Percentiles rank a stretch among this genome's conserved stretches.
Evolutionary conservation across 768 basidiomycete species (phyloP).

Genomic region (Grammothele lineata): DNA sequence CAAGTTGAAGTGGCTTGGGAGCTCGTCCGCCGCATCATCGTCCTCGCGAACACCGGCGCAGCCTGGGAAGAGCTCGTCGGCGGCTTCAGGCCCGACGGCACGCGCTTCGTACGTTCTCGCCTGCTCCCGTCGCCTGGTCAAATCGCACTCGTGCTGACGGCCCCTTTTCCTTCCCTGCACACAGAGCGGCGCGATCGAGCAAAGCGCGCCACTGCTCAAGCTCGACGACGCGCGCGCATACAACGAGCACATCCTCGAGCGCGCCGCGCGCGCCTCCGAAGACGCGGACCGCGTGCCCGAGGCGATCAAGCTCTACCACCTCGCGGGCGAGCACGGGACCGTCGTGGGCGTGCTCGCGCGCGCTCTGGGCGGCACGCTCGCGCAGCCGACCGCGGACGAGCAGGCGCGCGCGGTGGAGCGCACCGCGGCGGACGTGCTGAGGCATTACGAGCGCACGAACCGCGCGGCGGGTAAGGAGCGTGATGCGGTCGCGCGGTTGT

Average conservation of each 20-base stretch:
- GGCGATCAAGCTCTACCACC: slow-evolving; percentile 93
- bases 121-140: too few species aligned
- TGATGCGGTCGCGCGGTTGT: slow-evolving; percentile 68
- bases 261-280: slow-evolving; percentile 78
- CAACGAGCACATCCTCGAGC: slow-evolving; percentile 77
- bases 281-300: slow-evolving; percentile 83
- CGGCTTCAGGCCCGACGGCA: slow-evolving; percentile 86
- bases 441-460: slow-evolving; percentile 76
- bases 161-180: background rate
- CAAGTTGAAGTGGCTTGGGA: slow-evolving; percentile 83
- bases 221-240: slow-evolving; percentile 64
- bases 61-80: slow-evolving; percentile 94
- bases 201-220: slow-evolving; percentile 71
- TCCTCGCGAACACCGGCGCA: slow-evolving; percentile 70
- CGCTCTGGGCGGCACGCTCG: slow-evolving; percentile 80
- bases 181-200: slow-evolving; percentile 86
- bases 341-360: slow-evolving; percentile 86
- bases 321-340: slow-evolving; percentile 85
- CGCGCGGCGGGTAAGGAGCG: slow-evolving; percentile 66
- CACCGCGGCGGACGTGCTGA: slow-evolving; percentile 73
- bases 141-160: background rate
- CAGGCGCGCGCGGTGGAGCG: slow-evolving; percentile 66
- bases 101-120: slow-evolving; percentile 71
- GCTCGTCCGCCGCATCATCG: slow-evolving; percentile 71
- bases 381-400: slow-evolving; percentile 53